Evolutionary conservation across 148 eudicot species (phyloP).

Genomic region (Agrostemma githago): DNA sequence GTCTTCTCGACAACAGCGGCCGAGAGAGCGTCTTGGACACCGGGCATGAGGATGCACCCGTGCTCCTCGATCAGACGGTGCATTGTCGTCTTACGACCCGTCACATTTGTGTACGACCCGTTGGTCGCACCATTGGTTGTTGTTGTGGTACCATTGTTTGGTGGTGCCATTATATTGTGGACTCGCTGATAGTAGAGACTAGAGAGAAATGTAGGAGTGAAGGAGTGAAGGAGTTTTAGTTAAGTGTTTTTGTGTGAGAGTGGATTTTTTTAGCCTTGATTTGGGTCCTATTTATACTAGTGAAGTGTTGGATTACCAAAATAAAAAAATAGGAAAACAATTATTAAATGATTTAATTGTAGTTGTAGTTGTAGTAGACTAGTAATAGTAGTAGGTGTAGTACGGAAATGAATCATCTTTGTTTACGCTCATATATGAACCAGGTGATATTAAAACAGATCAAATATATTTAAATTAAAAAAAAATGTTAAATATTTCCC

Average conservation of each 20-base stretch:
- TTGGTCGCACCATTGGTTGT: not conserved
- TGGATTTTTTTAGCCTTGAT: not conserved
- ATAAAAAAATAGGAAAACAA: not conserved
- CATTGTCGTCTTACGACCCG: constrained; percentile 15
- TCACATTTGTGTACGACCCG: not conserved
- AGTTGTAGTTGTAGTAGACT: not conserved
- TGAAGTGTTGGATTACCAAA: not conserved
- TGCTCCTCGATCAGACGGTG: constrained; percentile 28
- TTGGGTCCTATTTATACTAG: not conserved
- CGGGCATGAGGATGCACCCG: constrained; percentile 25
- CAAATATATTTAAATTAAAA: too few relatives aligned
- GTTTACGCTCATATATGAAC: not conserved
- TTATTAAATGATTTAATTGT: not conserved
- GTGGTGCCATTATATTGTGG: not conserved
- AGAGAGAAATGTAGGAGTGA: not conserved
- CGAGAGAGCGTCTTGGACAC: constrained; percentile 30
- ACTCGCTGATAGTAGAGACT: not conserved
- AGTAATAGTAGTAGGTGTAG: constrained; percentile 2
- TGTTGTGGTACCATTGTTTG: not conserved
- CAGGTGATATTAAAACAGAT: too few relatives aligned
- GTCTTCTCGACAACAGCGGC: constrained; percentile 21
- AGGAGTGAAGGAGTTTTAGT: constrained; percentile 1
- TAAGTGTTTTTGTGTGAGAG: constrained; percentile 1
- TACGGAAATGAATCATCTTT: not conserved
- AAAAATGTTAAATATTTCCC: too few relatives aligned